A percentile compares a stretch with the other conserved stretches of the same genome.
phyloP scores from a whole-genome alignment of 1,284 basidiomycete genomes.

The Tilletia horrida region DNA sequence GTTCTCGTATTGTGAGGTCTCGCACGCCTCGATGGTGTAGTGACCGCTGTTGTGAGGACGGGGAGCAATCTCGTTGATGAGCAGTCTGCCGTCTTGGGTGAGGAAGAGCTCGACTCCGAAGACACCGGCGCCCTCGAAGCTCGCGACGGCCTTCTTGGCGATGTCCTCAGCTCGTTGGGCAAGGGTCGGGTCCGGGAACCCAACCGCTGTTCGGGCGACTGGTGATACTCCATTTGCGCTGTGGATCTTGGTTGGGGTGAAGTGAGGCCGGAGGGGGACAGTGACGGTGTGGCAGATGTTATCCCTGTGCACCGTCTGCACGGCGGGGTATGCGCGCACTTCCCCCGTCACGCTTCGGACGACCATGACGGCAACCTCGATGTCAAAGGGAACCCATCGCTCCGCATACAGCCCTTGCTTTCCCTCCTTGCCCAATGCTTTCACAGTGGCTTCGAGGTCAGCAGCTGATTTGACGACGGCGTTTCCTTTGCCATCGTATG shows the following conservation, averaged over 20 bases:
- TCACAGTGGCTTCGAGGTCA: slow-evolving; percentile 66
- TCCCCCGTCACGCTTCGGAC: slow-evolving; percentile 69
- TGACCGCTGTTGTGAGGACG: slow-evolving; percentile 98
- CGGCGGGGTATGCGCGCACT: slow-evolving; percentile 80
- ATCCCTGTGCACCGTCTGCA: slow-evolving; percentile 92
- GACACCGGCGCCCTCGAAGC: slow-evolving; percentile 81
- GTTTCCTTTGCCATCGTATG: slow-evolving; percentile 95
- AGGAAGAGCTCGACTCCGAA: slow-evolving; percentile 99
- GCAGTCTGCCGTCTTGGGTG: slow-evolving; percentile 76
- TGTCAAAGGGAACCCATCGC: slow-evolving; percentile 82
- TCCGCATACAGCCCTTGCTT: slow-evolving; percentile 74
- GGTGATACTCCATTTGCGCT: slow-evolving; percentile 19
- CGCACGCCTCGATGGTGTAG: slow-evolving; percentile 97
- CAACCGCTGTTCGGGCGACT: slow-evolving; percentile 39
- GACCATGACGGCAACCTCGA: slow-evolving; percentile 96
- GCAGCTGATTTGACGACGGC: slow-evolving; percentile 66
- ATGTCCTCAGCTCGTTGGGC: slow-evolving; percentile 69
- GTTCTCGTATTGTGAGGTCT: slow-evolving; percentile 95
- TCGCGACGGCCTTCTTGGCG: slow-evolving; percentile 77
- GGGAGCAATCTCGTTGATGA: slow-evolving; percentile 97
- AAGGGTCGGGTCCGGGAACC: slow-evolving; percentile 56
- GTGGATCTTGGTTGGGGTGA: slow-evolving; percentile 20
- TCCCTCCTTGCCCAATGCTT: slow-evolving; percentile 54
- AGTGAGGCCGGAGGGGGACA: slow-evolving; percentile 63
- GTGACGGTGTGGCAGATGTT: slow-evolving; percentile 91